Evolutionary conservation across 257 asterid genomes (phyloP), one percentile per base, ranked within the genome.

Genomic region (Pogostemon cablin): DNA sequence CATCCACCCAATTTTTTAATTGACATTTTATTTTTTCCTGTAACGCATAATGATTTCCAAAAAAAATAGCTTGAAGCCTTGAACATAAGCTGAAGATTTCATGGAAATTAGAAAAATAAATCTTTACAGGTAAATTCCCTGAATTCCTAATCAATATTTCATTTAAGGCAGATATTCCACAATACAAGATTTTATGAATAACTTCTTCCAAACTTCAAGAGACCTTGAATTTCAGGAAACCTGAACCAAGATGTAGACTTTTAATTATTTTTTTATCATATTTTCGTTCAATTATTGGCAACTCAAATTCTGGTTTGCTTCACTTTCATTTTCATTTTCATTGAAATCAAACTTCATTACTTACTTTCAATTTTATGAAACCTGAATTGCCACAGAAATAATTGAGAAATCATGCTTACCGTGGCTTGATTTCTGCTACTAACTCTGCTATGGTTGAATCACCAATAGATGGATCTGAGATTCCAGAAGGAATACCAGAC

Each of bases 391-490:
- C 63, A 35, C 61, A 34, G 25, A 39, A 46, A 9, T 25, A 60
- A 49, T 8, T 25, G 15, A 54, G 52, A 78, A 75, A 73, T 49
- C 44, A 25, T 25, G 32, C 86, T 84, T 73, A 93, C 99, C 99
- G 96, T 8, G 99, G 99, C 83, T 91, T 91, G 68, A 89, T 85
- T 86, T 93, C 99, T 66, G 91, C 73, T 49, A 87, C 99, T 76
- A 93, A 79, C 71, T 91, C 97, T 62, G 96, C 79, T 77, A 89
- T 63, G 32, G 83, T 82, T 68, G 96, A 78, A 83, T 86, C 91
- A 32, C 82, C 82, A 55, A 54, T 70, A 55, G 86, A 49, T 34
- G 83, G 80, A 65, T 87, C 95, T 2, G 81, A 81, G 40, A 82
- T 71, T 82, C 83, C 96, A 71, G 87, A 75, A 76, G 91, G 90